Percentiles rank a stretch among this genome's conserved stretches.
Conservation (phyloP, 108 stramenopile genomes). For the Pseudonitzschia pungens region DNA sequence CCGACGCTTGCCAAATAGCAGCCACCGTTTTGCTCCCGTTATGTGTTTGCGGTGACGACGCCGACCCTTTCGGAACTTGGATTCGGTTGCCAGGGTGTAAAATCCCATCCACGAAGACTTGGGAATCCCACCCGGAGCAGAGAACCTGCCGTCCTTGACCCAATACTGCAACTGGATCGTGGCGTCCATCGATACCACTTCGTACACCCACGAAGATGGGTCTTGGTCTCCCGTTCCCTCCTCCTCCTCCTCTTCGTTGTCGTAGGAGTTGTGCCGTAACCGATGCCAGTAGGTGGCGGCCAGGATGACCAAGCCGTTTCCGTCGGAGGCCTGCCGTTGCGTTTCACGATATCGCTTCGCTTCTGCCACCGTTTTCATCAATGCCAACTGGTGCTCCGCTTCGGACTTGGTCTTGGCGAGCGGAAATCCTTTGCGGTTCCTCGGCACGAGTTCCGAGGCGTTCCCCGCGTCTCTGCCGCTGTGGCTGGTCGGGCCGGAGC, state of each 20-base stretch:
- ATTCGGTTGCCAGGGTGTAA: constrained; percentile 43
- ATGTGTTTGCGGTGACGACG: not conserved
- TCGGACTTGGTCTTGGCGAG: constrained; percentile 36
- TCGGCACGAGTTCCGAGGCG: not conserved
- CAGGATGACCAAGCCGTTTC: constrained; percentile 61
- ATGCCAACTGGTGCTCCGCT: constrained; percentile 40
- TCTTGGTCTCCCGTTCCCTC: not conserved
- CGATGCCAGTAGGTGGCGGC: constrained; percentile 47
- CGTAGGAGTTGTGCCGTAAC: not conserved
- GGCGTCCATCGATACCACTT: constrained; percentile 45
- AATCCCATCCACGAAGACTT: constrained; percentile 64
- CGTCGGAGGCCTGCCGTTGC: not conserved
- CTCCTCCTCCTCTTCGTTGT: not conserved
- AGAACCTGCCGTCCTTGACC: constrained; percentile 43
- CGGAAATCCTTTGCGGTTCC: not conserved
- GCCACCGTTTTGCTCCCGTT: not conserved
- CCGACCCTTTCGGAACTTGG: not conserved
- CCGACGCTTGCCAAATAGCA: not conserved
- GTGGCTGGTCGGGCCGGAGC: not conserved
- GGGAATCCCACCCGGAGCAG: constrained; percentile 40
- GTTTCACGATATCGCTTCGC: constrained; percentile 40
- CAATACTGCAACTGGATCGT: constrained; percentile 65
- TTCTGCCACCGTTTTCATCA: constrained; percentile 50
- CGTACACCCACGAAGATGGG: not conserved
- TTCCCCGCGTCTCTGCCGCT: not conserved